Base-by-base conservation (phyloP, 345 rosid genomes). In the Syzygium aromaticum region DNA sequence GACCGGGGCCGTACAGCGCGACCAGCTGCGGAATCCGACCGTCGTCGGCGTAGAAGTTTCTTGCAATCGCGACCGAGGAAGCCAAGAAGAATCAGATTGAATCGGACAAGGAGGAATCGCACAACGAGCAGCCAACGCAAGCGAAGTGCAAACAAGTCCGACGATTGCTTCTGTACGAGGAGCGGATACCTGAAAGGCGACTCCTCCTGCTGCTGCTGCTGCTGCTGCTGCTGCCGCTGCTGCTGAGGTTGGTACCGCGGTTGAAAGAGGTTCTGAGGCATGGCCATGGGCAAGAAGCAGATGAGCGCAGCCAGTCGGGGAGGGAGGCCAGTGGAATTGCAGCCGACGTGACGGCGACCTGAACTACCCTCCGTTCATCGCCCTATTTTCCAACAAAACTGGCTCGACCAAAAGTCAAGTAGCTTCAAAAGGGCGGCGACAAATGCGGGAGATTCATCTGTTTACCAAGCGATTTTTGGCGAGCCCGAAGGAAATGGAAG, bases 251-350 rank as follows among this genome's bases (percentile, higher is more conserved):
- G 94, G 59, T 90, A 86, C 13, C 87, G 90, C 77, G 88, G 93
- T 43, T 94, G 95, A 84, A 93, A 91, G 54, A 91, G 93, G 85
- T 87, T 94, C 51, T 89, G 96, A 89, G 92, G 96, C 52, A 91
- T 89, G 89, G 96, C 98, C 99, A 93, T 92, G 88, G 54, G n/a
- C n/a, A n/a, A n/a, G 14, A 85, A 87, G 43, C 94, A 92, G 54
- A 92, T 94, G 91, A 89, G 77, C 30, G 90, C 89, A 14, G 73
- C 92, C 38, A 86, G 91, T 21, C 54, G 94, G n/a, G n/a, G n/a
- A n/a, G 53, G 52, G 61, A 85, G 90, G 56, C 53, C 77, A 88
- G 15, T 91, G 92, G 93, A 90, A 57, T 67, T 91, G 95, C 90
- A 89, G 80, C 80, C 27, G 1, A 73, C 38, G 80, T 10, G 49